phyloP scores from a whole-genome alignment of 805 yeast genomes.

The Candida loeiensis region DNA sequence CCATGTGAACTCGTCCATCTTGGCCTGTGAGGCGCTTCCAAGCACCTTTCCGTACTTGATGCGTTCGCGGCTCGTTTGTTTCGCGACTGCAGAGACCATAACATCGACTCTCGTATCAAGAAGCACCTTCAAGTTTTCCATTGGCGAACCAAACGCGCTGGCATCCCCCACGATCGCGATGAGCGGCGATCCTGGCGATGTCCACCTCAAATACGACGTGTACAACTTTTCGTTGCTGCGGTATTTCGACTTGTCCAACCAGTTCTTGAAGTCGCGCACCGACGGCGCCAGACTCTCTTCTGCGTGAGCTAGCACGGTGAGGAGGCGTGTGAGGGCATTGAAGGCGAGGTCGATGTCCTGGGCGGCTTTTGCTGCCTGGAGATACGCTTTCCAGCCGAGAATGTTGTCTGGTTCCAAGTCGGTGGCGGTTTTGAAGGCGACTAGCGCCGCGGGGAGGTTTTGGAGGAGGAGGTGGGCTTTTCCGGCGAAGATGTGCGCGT shows the following conservation, averaged over 20 bases:
- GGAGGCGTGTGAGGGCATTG: conserved; percentile 41
- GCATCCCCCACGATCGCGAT: conserved; percentile 49
- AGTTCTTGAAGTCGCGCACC: conserved; percentile 44
- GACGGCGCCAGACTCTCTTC: conserved; percentile 49
- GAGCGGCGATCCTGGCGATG: conserved; percentile 55
- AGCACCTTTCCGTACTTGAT: conserved; percentile 45
- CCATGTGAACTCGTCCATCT: conserved; percentile 42
- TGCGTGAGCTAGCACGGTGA: conserved; percentile 39
- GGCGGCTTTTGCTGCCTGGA: conserved; percentile 40
- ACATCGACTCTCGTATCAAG: conserved; percentile 36
- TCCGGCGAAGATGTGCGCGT: conserved; percentile 69
- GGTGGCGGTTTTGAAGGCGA: conserved; percentile 49
- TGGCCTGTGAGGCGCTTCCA: conserved; percentile 37
- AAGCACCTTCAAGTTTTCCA: conserved; percentile 42
- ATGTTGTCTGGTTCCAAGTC: conserved; percentile 47
- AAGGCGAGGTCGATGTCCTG: conserved; percentile 46
- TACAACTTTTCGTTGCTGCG: conserved; percentile 30
- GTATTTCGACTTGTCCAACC: conserved; percentile 36
- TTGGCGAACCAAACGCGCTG: conserved; percentile 41
- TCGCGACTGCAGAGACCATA: conserved; percentile 43
- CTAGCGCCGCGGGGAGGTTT: conserved; percentile 36
- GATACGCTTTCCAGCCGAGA: conserved; percentile 80
- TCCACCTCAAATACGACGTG: conserved; percentile 46
- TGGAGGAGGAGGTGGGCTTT: conserved; percentile 55
- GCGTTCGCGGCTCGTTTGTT: conserved; percentile 43